phyloP scores from a whole-genome alignment of 768 basidiomycete species.

The Steccherinum ochraceum region DNA sequence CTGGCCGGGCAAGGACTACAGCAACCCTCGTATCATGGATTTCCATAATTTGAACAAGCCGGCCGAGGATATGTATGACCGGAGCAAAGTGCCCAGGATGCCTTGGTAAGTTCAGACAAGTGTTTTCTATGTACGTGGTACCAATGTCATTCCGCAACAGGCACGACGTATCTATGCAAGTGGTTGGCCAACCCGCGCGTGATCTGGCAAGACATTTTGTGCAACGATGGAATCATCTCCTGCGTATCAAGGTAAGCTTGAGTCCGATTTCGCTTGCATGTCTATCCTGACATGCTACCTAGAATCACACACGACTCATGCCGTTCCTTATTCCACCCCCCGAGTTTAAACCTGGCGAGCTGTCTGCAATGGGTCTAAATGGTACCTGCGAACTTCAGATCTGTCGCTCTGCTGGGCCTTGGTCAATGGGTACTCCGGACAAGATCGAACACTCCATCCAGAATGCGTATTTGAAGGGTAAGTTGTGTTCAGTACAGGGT shows the following conservation, averaged over 20 bases:
- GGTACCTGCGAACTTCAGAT: slow-evolving; percentile 98
- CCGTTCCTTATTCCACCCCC: slow-evolving; percentile 92
- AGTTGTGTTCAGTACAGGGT: background rate
- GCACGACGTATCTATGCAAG: slow-evolving; percentile 96
- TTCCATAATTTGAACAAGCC: slow-evolving; percentile 86
- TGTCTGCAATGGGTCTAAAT: slow-evolving; percentile 73
- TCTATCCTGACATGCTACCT: background rate
- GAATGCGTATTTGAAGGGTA: slow-evolving; percentile 89
- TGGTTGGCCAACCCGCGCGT: slow-evolving; percentile 93
- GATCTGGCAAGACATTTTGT: slow-evolving; percentile 94
- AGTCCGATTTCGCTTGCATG: slow-evolving; percentile 13
- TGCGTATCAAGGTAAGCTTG: slow-evolving; percentile 95
- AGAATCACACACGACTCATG: slow-evolving; percentile 92
- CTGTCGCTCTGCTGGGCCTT: slow-evolving; percentile 90
- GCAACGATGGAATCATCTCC: slow-evolving; percentile 93
- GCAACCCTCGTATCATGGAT: slow-evolving; percentile 82
- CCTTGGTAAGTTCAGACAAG: slow-evolving; percentile 73
- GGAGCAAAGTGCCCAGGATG: slow-evolving; percentile 86
- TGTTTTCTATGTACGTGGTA: background rate
- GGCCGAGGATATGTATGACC: slow-evolving; percentile 93
- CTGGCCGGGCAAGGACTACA: slow-evolving; percentile 98
- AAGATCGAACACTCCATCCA: slow-evolving; percentile 89
- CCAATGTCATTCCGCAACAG: slow-evolving; percentile 30
- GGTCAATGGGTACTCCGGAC: slow-evolving; percentile 90
- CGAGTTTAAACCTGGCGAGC: slow-evolving; percentile 80